A percentile compares a stretch with the other conserved stretches of the same genome.
Conservation (phyloP, 2,329 filamentous ascomycete species). For the Waltergamsia citrina region DNA sequence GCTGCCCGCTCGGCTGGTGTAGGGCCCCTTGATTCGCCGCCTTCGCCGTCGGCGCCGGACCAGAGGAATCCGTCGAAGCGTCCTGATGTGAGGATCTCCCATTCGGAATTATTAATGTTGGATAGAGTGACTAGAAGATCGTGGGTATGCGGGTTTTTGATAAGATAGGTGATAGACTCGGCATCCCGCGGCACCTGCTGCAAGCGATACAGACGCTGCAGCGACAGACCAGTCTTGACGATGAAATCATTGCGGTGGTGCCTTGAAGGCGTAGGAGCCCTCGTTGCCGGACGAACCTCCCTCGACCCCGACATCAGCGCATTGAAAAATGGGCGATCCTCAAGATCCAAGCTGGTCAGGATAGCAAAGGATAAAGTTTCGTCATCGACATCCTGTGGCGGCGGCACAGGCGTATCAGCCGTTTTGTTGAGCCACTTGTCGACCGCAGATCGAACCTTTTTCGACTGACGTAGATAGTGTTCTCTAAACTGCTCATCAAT, state of each 20-base stretch:
- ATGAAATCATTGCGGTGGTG: constrained; percentile 59
- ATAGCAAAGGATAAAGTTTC: constrained; percentile 92
- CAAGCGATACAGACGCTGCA: constrained; percentile 80
- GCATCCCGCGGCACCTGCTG: constrained; percentile 67
- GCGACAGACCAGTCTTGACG: constrained; percentile 62
- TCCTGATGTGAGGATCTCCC: constrained; percentile 90
- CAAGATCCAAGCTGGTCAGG: constrained; percentile 70
- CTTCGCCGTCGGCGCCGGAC: constrained; percentile 71
- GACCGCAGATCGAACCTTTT: constrained; percentile 85
- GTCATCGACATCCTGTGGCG: constrained; percentile 84
- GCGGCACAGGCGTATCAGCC: constrained; percentile 60
- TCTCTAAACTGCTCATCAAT: constrained; percentile 89
- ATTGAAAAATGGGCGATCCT: constrained; percentile 74
- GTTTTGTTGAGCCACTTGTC: constrained; percentile 84
- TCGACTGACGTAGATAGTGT: constrained; percentile 84
- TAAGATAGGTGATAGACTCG: constrained; percentile 75
- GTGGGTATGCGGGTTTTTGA: constrained; percentile 74
- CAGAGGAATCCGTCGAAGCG: constrained; percentile 94
- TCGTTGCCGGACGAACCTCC: constrained; percentile 44
- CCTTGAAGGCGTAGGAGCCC: constrained; percentile 55
- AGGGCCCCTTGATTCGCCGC: constrained; percentile 40
- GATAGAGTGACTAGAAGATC: constrained; percentile 79
- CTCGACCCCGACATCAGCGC: constrained; percentile 58
- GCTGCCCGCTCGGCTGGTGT: constrained; percentile 35
- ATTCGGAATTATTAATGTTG: constrained; percentile 85